phyloP scores from a whole-genome alignment of 345 rosid genomes.

The Toxicodendron radicans region DNA sequence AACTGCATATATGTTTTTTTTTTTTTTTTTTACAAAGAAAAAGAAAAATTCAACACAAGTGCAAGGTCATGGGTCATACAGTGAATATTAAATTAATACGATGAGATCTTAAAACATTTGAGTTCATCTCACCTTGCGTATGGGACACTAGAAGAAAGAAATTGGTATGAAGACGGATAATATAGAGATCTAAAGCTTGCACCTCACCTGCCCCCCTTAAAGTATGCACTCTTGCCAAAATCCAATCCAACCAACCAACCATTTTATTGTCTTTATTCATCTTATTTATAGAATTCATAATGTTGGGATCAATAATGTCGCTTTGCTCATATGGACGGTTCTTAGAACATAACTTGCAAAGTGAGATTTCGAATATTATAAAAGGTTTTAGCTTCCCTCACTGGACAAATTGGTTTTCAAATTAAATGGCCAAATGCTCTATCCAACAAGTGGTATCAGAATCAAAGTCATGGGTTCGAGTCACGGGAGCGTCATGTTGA shows the following conservation, averaged over 20 bases:
- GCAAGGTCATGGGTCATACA: neutral
- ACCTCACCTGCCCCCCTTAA: slow-evolving; percentile 14
- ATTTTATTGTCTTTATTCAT: slow-evolving; percentile 12
- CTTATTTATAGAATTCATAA: neutral
- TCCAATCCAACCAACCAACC: slow-evolving; percentile 22
- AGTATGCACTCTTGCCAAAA: slow-evolving; percentile 16
- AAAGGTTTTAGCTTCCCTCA: too few species aligned
- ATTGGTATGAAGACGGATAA: neutral
- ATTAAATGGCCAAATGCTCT: too few species aligned
- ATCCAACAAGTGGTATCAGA: too few species aligned
- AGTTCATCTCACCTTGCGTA: slow-evolving; percentile 17
- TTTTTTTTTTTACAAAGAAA: neutral
- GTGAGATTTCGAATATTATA: too few species aligned
- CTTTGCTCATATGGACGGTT: too few species aligned
- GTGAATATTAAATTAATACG: neutral
- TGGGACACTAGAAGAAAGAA: slow-evolving; percentile 11
- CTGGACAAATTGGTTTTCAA: too few species aligned
- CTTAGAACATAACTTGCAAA: too few species aligned
- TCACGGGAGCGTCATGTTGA: too few species aligned
- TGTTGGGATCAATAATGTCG: too few species aligned
- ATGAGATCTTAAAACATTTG: slow-evolving; percentile 2
- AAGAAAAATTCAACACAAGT: neutral
- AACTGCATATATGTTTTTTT: neutral
- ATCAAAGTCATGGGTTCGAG: too few species aligned
- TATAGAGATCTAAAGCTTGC: slow-evolving; percentile 5